Base-by-base conservation (phyloP, 345 rosid genomes). In the Cardiospermum halicacabum region DNA sequence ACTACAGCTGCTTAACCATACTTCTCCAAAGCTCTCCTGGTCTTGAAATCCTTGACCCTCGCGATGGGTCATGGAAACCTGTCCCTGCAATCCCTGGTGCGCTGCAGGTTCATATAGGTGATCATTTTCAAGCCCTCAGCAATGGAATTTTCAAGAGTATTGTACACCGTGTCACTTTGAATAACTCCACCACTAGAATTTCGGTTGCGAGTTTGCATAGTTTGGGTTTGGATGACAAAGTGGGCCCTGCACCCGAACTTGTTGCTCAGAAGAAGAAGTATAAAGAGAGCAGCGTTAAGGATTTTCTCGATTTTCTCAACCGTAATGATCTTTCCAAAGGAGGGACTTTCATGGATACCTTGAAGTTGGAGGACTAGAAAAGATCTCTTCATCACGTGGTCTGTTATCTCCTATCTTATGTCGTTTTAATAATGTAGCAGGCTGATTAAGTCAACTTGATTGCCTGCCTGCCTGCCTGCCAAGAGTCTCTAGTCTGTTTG, bases 171-270 rank as follows among this genome's bases (percentile, higher is more conserved):
- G 91, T 69, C 11, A 60, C 65, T 13, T 49, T 84, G 30, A 82
- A 80, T 42, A 15, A 62, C 19, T 78, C 76, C 6, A 72, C 19
- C 59, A 79, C 77, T 12, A 73, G 93, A 50, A 28, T 84, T 22
- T 88, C 91, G 2, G 72, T 84, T 39, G 89, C 87, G 0, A 86
- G 93, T 70, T 64, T 88, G 12, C 91, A 84, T n/a, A 82, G 91
- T 45, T 75, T 84, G 68, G 85, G 77, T 2, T 66, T 86, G 81
- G 83, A 88, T 65, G 91, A 86, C 50, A 81, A 77, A 64, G 76
- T 86, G 83, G 78, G 61, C 36, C 66, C 84, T 18, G 89, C 96
- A 1, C 3, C 56, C 51, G 85, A 81, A 64, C 80, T 86, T 18
- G 74, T 84, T 45, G 84, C 75, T 24, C 78, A 73, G 19, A 34